Conservation (phyloP, 495 filamentous ascomycete species). For the Friedmanniomyces endolithicus region DNA sequence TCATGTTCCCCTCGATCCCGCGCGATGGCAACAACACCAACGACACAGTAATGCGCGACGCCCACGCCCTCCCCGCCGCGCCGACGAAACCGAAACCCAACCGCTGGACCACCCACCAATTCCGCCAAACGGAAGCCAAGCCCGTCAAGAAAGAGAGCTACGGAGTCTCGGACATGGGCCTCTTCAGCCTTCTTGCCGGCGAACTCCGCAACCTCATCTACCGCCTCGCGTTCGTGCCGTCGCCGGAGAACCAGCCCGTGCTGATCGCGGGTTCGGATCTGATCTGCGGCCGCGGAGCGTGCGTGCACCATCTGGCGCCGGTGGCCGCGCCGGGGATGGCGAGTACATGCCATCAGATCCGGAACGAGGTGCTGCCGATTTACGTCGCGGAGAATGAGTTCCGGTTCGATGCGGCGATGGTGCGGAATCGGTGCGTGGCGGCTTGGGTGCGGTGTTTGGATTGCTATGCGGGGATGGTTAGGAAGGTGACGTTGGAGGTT, state of each 20-base stretch:
- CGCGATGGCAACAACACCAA: neutral
- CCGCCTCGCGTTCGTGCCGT: slow-evolving; percentile 7
- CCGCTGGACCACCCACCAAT: slow-evolving; percentile 1
- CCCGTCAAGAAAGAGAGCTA: neutral
- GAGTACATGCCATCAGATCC: slow-evolving; percentile 4
- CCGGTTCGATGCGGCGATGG: slow-evolving; percentile 9
- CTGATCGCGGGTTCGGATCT: slow-evolving; percentile 2
- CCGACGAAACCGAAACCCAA: neutral
- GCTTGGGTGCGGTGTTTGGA: neutral
- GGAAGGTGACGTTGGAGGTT: neutral
- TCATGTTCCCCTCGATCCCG: neutral
- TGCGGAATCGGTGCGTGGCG: slow-evolving; percentile 1
- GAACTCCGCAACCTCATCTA: slow-evolving; percentile 11
- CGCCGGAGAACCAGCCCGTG: neutral
- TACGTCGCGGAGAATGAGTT: slow-evolving; percentile 10
- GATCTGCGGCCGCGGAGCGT: neutral
- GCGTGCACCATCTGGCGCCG: neutral
- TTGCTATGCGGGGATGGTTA: neutral
- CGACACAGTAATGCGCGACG: neutral
- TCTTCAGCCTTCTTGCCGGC: slow-evolving; percentile 7
- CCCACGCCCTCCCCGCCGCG: neutral
- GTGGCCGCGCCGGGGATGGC: slow-evolving; percentile 9
- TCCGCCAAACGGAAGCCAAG: neutral
- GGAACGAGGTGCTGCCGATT: slow-evolving; percentile 10
- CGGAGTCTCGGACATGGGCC: slow-evolving; percentile 1